Evolutionary conservation across 495 filamentous ascomycete species (phyloP), one percentile per base, ranked within the genome.

Genomic region (Penicillium flavigenum): DNA sequence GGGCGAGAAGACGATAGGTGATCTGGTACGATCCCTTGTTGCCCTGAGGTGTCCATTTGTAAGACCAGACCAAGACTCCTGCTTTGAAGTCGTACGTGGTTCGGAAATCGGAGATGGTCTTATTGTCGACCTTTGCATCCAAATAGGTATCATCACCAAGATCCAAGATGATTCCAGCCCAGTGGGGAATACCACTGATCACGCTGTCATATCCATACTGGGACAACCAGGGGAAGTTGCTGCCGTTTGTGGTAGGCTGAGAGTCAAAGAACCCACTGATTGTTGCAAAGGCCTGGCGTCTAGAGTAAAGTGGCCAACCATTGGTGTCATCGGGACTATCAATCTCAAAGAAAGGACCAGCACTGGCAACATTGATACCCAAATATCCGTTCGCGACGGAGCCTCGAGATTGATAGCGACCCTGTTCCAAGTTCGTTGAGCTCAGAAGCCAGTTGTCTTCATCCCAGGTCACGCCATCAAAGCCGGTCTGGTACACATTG

Each of bases 171-270:
- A 89, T 66, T 10, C 84, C 85, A 39, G 72, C 71, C 84, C 84
- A 90, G 60, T 88, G 87, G 1, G 88, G 88, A 31, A 92, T 77
- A 39, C 89, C 89, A 43, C 81, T 83, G 61, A 91, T 90, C 20
- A 87, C 83, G 56, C 81, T 86, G 64, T 92, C 89, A 26, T 80
- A 80, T 16, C 88, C 88, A 66, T 88, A 86, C 60, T 89, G 81
- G 53, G 82, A 75, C 29, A 91, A 72, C 88, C 89, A 91, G 5
- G 75, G 75, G 62, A 86, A 91, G 64, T 92, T 92, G 8, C 82
- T 84, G 4, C 80, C 78, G 38, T 84, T 87, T 0, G 80, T 85
- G 34, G 73, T 80, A 1, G 76, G 76, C 67, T 91, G 87, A 9
- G 73, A 68, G 58, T 91, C 80, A 57, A 79, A 91, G 68, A 92